Evolutionary conservation across 164 flowering plant genomes (phyloP).

Genomic region (Nymphaea colorata): DNA sequence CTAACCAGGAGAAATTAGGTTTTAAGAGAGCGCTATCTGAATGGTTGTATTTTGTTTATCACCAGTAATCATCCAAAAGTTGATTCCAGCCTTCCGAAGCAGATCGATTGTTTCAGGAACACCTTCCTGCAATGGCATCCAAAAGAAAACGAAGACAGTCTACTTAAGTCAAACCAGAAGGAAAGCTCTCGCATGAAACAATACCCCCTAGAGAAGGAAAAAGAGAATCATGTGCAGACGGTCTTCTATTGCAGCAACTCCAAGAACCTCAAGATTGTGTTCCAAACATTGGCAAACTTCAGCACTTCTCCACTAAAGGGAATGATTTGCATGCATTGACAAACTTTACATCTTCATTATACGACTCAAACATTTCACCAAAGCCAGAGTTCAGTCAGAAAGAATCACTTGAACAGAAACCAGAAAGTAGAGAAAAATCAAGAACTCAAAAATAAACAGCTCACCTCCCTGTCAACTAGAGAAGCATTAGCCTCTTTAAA

Average conservation of each 20-base stretch:
- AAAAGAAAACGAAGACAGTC: neutral
- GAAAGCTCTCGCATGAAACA: no score
- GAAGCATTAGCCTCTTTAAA: constrained; percentile 89
- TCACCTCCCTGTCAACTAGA: constrained; percentile 97
- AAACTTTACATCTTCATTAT: no score
- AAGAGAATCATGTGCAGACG: constrained; percentile 49
- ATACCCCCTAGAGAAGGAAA: no score
- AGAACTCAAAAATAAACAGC: neutral
- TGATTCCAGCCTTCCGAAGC: constrained; percentile 90
- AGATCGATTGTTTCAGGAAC: constrained; percentile 96
- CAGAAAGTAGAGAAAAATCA: neutral
- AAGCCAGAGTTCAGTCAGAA: no score
- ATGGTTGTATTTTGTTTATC: constrained; percentile 95
- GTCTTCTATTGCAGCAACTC: constrained; percentile 96
- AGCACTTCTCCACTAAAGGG: constrained; percentile 80
- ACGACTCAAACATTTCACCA: no score
- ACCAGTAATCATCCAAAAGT: constrained; percentile 99
- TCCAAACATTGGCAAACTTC: constrained; percentile 94
- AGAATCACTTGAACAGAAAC: neutral
- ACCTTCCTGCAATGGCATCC: constrained; percentile 50
- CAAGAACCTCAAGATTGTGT: constrained; percentile 75
- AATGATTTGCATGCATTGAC: no score
- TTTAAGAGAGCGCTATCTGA: no score
- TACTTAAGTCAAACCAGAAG: no score
- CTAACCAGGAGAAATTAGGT: constrained; percentile 90